Evolutionary conservation across 257 asterid genomes (phyloP), one percentile per base, ranked within the genome.

Genomic region (Verbascum thapsus): DNA sequence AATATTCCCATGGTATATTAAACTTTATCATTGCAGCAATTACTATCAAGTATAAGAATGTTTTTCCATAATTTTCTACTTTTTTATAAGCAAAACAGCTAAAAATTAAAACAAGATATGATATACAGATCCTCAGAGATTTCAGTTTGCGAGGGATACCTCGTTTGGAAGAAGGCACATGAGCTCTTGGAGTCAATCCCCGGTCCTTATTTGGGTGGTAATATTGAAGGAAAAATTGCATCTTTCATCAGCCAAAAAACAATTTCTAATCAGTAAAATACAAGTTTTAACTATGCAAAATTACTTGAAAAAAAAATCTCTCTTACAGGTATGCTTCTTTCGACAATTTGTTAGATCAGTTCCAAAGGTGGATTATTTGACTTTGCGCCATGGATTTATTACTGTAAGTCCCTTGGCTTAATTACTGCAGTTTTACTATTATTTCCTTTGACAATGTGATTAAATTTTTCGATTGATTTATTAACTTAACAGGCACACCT

Each of bases 141-240:
- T 81, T 37, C 77, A 88, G 40, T 69, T 85, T 48, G 72, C 92
- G 42, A 73, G 88, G 50, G 88, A 85, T 4, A 85, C 92, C 13
- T 79, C 88, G 26, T 85, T 85, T 11, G 88, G 88, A 5, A 53
- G 83, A 61, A 72, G 89, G 60, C 94, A 85, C 61, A 57, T 82
- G 70, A 78, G 81, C 72, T 80, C 56, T 51, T 85, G 89, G 89
- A 82, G 87, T 59, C 68, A 59, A 42, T 78, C 80, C 10, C 67
- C 78, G 11, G 10, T 76, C 53, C 79, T 80, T 43, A 75, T 82
- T 37, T 78, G 84, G 83, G 65, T 63, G 63, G 94, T 82, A 68
- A 62, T 63, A 16, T 23, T 7, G n/a, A 13, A 63, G 39, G 52
- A 41, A n/a, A 39, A n/a, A 19, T 13, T 12, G 35, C 59, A 54